Percentiles rank a stretch among this genome's conserved stretches.
Conservation (phyloP, 2,329 filamentous ascomycete species). For the Ophiostoma ips region DNA sequence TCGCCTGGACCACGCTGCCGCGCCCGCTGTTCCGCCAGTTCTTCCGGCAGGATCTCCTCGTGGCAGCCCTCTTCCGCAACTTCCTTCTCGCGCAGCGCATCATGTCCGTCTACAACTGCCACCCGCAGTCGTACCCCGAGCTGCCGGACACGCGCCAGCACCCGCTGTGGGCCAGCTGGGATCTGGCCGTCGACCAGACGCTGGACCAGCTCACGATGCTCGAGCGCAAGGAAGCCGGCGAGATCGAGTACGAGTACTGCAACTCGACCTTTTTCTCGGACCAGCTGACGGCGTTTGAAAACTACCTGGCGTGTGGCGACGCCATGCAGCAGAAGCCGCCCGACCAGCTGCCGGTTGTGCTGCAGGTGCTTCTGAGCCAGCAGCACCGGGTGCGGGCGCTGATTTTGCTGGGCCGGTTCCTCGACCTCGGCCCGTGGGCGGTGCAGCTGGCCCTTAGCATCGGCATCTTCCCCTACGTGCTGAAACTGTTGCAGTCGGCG, state of each 20-base stretch:
- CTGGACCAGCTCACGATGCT: constrained; percentile 77
- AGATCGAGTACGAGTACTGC: constrained; percentile 74
- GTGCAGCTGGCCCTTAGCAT: constrained; percentile 97
- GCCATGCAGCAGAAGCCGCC: constrained; percentile 76
- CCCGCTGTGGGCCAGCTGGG: constrained; percentile 94
- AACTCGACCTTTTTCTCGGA: constrained; percentile 96
- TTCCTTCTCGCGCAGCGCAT: constrained; percentile 89
- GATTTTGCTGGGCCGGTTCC: constrained; percentile 81
- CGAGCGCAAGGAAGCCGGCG: constrained; percentile 61
- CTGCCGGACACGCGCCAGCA: constrained; percentile 94
- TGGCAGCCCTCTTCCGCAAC: constrained; percentile 93
- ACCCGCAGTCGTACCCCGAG: constrained; percentile 79
- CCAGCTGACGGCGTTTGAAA: constrained; percentile 91
- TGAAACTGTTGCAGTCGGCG: constrained; percentile 90
- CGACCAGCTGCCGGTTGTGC: constrained; percentile 87
- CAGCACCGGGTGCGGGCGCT: constrained; percentile 84
- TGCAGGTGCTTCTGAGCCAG: constrained; percentile 91
- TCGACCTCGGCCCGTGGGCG: constrained; percentile 94
- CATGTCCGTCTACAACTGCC: constrained; percentile 92
- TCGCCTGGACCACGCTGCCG: constrained; percentile 91
- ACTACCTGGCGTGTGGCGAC: constrained; percentile 71
- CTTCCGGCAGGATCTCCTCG: constrained; percentile 95
- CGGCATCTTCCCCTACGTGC: constrained; percentile 96
- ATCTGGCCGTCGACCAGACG: constrained; percentile 91
- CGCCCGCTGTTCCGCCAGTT: constrained; percentile 90